Base-by-base conservation (phyloP, 768 basidiomycete genomes). In the Lactarius deliciosus region DNA sequence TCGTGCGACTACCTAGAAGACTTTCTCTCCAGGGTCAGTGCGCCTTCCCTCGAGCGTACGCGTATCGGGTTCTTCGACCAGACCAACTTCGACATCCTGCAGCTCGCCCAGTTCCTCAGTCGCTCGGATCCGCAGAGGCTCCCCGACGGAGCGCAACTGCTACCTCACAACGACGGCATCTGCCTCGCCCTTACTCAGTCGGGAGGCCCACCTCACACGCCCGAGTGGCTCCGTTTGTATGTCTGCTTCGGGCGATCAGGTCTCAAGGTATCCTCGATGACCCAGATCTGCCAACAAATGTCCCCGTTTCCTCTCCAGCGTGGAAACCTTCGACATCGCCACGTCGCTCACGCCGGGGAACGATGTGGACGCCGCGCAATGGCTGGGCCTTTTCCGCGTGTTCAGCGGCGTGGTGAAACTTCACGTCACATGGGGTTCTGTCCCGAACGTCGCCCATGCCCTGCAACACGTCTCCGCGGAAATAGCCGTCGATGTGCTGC, bases 391-490 rank as follows among this genome's bases (percentile, higher is more conserved):
- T 5, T 50, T 64, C 32, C 43, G 18, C 11, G 5, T 25, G 57
- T 64, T 64, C 45, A 45, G 30, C 43, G 18, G 63, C 22, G 56
- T 57, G 56, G 56, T 58, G 57, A 34, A 8, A 34, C 56, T 64
- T 20, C 40, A 43, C 45, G 45, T 58, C 5, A 28, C 56, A 7
- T 58, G 54, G 20, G 63, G 63, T 7, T 36, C 56, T 3, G 56
- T 58, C 3, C 55, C 57, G 34, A 34, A 64, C 34, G 56, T 64
- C 18, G 63, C 63, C 22, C 56, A 56, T 11, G 63, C 63, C 18
- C 43, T 64, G 43, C 57, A n/a, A 20, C 43, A 10, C 40, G 57
- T 64, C 16, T 20, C 63, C 18, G 9, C 9, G 34, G 45, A 55
- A 32, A 25, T 34, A 4, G n/a, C 41, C 25, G 22, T 16, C 16